Evolutionary conservation across 2,329 filamentous ascomycete species (phyloP).

Genomic region (Thelonectria rubi): DNA sequence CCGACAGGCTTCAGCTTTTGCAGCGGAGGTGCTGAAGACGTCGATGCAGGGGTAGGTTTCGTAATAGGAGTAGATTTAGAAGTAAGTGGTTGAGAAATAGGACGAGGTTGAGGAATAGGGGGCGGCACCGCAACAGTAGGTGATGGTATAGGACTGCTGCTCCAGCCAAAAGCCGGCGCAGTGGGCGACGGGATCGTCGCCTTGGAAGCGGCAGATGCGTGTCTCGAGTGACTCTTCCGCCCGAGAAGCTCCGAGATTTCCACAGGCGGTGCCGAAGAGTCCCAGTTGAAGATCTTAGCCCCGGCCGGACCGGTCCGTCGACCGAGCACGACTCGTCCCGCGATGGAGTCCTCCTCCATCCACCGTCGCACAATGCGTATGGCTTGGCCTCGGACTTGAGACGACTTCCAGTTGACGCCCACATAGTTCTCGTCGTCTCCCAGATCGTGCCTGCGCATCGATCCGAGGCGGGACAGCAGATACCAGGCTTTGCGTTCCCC

Average conservation of each 20-base stretch:
- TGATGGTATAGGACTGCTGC: constrained; percentile 31
- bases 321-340: constrained; percentile 56
- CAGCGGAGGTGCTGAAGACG: constrained; percentile 15
- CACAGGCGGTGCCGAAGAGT: constrained; percentile 60
- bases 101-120: constrained; percentile 20
- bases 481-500: constrained; percentile 73
- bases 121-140: constrained; percentile 31
- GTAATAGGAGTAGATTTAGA: constrained; percentile 17
- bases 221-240: constrained; percentile 40
- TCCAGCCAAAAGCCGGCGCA: constrained; percentile 46
- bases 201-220: constrained; percentile 38
- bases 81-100: constrained; percentile 21
- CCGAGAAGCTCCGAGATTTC: constrained; percentile 53
- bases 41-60: constrained; percentile 22
- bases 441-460: constrained; percentile 63
- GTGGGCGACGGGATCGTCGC: constrained; percentile 40
- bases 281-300: constrained; percentile 69
- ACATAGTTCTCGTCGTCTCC: constrained; percentile 69
- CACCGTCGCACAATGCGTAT: constrained; percentile 69
- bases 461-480: constrained; percentile 68
- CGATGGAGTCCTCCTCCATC: constrained; percentile 71
- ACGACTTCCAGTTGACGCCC: constrained; percentile 66
- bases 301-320: constrained; percentile 52
- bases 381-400: constrained; percentile 61
- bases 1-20: constrained; percentile 28